phyloP scores from a whole-genome alignment of 2,329 filamentous ascomycete species.

The Pseudovirgaria hyperparasitica region DNA sequence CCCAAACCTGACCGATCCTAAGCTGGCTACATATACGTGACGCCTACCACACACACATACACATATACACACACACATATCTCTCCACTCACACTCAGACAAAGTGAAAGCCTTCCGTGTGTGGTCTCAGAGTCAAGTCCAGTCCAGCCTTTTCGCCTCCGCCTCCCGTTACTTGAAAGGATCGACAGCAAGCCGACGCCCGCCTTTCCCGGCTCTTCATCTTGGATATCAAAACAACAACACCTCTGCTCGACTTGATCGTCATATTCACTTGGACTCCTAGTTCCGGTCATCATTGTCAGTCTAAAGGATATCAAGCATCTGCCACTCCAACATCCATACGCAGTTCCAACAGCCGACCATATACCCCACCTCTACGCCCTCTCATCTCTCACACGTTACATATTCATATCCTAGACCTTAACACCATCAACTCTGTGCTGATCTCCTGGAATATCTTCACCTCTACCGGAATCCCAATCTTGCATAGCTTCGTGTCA shows the following conservation, averaged over 20 bases:
- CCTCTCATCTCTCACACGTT: not conserved
- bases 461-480: conserved; percentile 17
- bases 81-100: conserved; percentile 25
- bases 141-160: conserved; percentile 33
- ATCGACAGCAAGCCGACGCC: conserved; percentile 30
- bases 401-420: no score
- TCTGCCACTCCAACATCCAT: conserved; percentile 4
- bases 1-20: conserved; percentile 23
- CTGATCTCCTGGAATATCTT: conserved; percentile 5
- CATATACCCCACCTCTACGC: no score
- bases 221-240: conserved; percentile 13
- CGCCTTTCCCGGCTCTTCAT: not conserved
- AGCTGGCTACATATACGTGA: conserved; percentile 31
- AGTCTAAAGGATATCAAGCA: conserved; percentile 8
- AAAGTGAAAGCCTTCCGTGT: conserved; percentile 24
- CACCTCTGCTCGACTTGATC: conserved; percentile 20
- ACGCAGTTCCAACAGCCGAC: no score
- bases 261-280: no score
- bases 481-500: conserved; percentile 23
- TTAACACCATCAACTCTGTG: not conserved
- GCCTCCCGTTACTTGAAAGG: conserved; percentile 34
- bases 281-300: no score
- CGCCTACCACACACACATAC: conserved; percentile 16
- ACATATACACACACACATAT: conserved; percentile 3
- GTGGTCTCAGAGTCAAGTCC: no score